phyloP scores from a whole-genome alignment of 2,329 filamentous ascomycete genomes.

The Penicillium sp. region DNA sequence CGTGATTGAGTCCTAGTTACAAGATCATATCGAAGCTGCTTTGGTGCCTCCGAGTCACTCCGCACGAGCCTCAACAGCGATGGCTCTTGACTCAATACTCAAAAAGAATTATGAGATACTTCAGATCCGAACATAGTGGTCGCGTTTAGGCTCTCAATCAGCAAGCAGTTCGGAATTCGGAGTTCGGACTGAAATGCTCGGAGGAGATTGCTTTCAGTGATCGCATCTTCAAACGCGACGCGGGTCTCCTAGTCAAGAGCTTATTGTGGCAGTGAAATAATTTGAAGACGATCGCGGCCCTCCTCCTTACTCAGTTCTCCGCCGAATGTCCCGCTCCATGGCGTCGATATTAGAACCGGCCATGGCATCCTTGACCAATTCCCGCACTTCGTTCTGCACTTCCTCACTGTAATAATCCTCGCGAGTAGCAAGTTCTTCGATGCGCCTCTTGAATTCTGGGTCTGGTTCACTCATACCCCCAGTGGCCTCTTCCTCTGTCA shows the following conservation, averaged over 20 bases:
- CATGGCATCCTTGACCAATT: constrained; percentile 78
- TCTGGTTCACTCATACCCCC: constrained; percentile 67
- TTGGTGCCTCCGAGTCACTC: not conserved
- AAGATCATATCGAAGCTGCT: not conserved
- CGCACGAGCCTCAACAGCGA: not conserved
- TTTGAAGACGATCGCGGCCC: not conserved
- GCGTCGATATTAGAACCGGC: constrained; percentile 61
- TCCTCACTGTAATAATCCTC: constrained; percentile 80
- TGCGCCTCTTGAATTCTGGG: constrained; percentile 77
- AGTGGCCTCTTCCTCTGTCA: constrained; percentile 58
- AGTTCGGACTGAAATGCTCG: not conserved
- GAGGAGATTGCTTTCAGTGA: not conserved
- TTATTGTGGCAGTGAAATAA: not conserved
- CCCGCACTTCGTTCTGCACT: constrained; percentile 74
- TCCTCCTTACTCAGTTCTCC: constrained; percentile 55
- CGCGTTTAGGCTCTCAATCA: not conserved
- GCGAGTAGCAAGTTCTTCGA: constrained; percentile 81
- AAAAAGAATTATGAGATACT: not conserved
- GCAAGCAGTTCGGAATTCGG: no score
- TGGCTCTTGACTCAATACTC: not conserved
- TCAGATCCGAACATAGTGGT: no score
- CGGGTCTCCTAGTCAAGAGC: not conserved
- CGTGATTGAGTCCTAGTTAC: constrained; percentile 4
- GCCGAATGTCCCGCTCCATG: constrained; percentile 63
- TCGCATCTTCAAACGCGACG: not conserved